Percentiles rank a stretch among this genome's conserved stretches.
Conservation (phyloP, 805 yeast genomes). For the Wickerhamiella australiensis region DNA sequence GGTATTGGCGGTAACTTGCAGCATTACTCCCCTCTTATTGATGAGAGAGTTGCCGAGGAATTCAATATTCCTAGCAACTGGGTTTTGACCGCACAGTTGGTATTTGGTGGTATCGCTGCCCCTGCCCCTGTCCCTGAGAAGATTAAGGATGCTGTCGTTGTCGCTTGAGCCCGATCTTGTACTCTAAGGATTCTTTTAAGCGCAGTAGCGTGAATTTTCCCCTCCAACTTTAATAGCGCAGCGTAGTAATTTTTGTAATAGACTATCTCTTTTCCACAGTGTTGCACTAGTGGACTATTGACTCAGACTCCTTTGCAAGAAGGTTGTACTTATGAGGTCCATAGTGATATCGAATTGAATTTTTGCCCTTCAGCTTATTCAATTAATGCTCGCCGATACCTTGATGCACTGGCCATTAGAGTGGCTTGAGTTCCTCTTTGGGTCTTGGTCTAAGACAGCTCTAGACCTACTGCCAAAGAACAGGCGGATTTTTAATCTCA, state of each 20-base stretch:
- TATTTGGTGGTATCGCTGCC: slow-evolving; percentile 33
- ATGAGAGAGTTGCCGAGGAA: slow-evolving; percentile 29
- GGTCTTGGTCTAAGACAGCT: no score
- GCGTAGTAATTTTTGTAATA: not conserved
- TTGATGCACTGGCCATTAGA: no score
- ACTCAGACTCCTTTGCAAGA: no score
- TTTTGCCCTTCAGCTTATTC: no score
- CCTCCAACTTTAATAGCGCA: not conserved
- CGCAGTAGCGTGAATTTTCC: not conserved
- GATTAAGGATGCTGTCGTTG: not conserved
- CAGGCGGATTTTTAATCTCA: no score
- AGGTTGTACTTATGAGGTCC: no score
- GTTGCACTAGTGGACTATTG: no score
- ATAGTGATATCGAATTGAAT: no score
- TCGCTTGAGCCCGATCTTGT: not conserved
- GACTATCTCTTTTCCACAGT: not conserved
- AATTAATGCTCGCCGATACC: no score
- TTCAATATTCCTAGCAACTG: slow-evolving; percentile 35
- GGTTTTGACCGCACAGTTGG: slow-evolving; percentile 39
- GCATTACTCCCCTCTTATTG: slow-evolving; percentile 39
- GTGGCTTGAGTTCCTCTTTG: no score
- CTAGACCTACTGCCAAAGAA: no score
- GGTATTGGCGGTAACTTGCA: slow-evolving; percentile 43
- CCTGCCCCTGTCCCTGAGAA: slow-evolving; percentile 11
- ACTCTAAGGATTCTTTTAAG: not conserved